These are phyloP conservation scores for Coemansia sp. DNA, from an alignment of 192 early-diverging fungal genomes.

Conservation along the genomic window DNA sequence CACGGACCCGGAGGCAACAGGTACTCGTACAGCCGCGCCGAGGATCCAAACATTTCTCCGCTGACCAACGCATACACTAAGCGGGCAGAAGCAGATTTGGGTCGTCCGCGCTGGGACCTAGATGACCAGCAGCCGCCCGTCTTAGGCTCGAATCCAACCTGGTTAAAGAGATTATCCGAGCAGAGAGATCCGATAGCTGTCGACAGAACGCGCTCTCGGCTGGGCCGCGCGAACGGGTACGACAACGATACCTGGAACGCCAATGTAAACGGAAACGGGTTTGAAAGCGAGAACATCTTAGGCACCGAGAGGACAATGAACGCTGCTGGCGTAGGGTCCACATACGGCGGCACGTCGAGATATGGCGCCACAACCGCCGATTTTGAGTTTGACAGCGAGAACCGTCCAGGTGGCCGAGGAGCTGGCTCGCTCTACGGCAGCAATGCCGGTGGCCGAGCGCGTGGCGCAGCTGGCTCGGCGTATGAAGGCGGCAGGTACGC, in stretches of 20 bases:
- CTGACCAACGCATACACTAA: neutral
- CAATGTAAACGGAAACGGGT: neutral
- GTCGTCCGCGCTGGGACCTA: neutral
- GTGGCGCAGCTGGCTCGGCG: neutral
- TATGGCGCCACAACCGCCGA: neutral
- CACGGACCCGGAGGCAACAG: neutral
- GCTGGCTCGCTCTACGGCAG: neutral
- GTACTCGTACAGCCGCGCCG: neutral
- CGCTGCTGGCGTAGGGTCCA: neutral
- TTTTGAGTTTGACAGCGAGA: neutral
- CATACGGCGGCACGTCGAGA: neutral
- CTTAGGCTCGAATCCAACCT: neutral
- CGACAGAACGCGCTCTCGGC: neutral
- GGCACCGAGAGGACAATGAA: neutral
- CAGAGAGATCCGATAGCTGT: neutral
- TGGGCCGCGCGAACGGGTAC: neutral
- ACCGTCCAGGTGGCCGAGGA: neutral
- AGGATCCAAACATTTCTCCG: neutral
- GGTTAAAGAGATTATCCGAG: conserved; percentile 2
- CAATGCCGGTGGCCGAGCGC: neutral
- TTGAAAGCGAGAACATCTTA: neutral
- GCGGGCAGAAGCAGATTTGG: neutral
- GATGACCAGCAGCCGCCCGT: neutral
- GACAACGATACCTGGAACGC: neutral
- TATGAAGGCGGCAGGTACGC: neutral